Evolutionary conservation across 495 filamentous ascomycete species (phyloP).

Genomic region (Aspergillus nanangensis): DNA sequence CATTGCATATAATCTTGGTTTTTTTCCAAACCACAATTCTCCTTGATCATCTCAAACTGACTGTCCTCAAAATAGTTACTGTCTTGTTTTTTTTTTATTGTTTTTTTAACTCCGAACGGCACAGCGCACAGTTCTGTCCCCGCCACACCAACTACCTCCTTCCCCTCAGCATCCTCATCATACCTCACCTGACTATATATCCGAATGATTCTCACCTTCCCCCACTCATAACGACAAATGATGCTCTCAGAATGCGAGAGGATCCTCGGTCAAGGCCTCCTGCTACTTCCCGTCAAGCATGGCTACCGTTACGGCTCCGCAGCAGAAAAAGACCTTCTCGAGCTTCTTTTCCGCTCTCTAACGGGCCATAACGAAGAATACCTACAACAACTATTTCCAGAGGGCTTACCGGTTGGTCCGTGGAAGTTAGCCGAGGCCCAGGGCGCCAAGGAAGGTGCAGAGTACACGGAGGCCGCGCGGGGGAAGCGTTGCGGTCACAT

Average conservation of each 20-base stretch:
- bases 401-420: constrained; percentile 55
- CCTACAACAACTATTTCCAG: constrained; percentile 73
- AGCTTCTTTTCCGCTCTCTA: constrained; percentile 81
- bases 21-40: too few relatives aligned
- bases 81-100: too few relatives aligned
- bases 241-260: constrained; percentile 70
- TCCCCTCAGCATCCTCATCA: neutral
- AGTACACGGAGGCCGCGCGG: constrained; percentile 88
- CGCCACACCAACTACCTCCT: constrained; percentile 10
- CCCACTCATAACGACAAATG: constrained; percentile 19
- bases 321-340: constrained; percentile 64
- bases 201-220: constrained; percentile 32
- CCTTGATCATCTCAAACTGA: neutral
- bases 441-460: constrained; percentile 86
- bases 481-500: constrained; percentile 98
- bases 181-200: constrained; percentile 3
- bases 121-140: too few relatives aligned
- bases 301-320: constrained; percentile 66
- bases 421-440: constrained; percentile 83
- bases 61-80: too few relatives aligned
- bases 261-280: constrained; percentile 70
- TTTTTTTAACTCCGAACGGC: too few relatives aligned
- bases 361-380: constrained; percentile 67
- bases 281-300: constrained; percentile 63
- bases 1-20: too few relatives aligned